Evolutionary conservation across 2,329 filamentous ascomycete genomes (phyloP).

Genomic region (Talaromyces sp.): DNA sequence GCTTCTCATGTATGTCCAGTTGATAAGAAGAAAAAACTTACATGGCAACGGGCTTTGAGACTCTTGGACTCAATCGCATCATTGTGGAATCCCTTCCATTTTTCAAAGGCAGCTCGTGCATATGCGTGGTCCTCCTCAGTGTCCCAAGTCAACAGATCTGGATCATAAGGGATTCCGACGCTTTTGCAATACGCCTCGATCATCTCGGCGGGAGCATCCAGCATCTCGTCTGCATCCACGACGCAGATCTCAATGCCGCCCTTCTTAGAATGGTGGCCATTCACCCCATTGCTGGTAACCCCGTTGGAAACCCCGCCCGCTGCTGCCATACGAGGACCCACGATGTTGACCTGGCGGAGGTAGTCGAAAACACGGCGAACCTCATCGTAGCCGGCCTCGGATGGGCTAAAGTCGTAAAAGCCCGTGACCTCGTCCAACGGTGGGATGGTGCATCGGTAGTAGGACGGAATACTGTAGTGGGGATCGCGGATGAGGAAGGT

Average conservation of each 20-base stretch:
- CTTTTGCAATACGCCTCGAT: slow-evolving; percentile 76
- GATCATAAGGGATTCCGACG: slow-evolving; percentile 70
- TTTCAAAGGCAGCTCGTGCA: slow-evolving; percentile 76
- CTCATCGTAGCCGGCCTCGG: slow-evolving; percentile 86
- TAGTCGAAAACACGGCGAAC: slow-evolving; percentile 84
- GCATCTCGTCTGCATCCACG: slow-evolving; percentile 87
- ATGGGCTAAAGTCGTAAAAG: slow-evolving; percentile 80
- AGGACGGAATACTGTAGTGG: slow-evolving; percentile 84
- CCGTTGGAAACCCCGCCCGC: slow-evolving; percentile 15
- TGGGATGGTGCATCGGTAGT: slow-evolving; percentile 88
- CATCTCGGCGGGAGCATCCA: slow-evolving; percentile 73
- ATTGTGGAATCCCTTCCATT: slow-evolving; percentile 96
- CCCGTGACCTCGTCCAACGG: slow-evolving; percentile 77
- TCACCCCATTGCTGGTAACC: slow-evolving; percentile 18
- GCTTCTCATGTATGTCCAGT: neutral
- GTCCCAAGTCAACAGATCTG: slow-evolving; percentile 80
- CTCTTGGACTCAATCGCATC: slow-evolving; percentile 81
- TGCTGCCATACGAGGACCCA: slow-evolving; percentile 62
- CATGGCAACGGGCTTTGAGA: slow-evolving; percentile 56
- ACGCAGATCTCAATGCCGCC: slow-evolving; percentile 66
- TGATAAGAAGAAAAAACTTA: slow-evolving; percentile 23
- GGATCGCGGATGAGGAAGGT: slow-evolving; percentile 96
- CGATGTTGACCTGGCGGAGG: slow-evolving; percentile 61
- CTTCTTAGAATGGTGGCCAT: slow-evolving; percentile 14
- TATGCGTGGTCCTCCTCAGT: slow-evolving; percentile 64